Evolutionary conservation across 345 rosid genomes (phyloP), one percentile per base, ranked within the genome.

Genomic region (Microthlaspi erraticum): DNA sequence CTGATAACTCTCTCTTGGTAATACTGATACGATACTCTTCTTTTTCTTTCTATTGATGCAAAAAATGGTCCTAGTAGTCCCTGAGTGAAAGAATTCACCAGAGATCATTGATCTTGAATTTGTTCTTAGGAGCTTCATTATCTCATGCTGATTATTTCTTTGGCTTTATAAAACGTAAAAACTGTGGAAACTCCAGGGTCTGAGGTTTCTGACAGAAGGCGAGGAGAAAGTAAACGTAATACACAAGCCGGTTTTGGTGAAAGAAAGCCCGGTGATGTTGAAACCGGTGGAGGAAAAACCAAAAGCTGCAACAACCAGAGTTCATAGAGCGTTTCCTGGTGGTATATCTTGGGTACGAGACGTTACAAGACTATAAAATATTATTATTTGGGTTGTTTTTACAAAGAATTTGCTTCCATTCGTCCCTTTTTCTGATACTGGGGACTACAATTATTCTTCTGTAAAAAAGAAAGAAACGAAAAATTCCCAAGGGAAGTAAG

Each of bases 241-340:
- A 50, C 84, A 76, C 13, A 79, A 83, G 70, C 60, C 80, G 9
- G 44, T 62, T 34, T 41, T 52, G 2, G 77, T 61, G 38, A 66
- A 73, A 79, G 72, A 56, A 42, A 61, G 32, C 23, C 26, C 64
- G 4, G 76, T 74, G 50, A 20, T 69, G 16, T 72, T 62, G n/a
- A n/a, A n/a, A n/a, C n/a, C n/a, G n/a, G n/a, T n/a, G 17, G 70
- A 60, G 18, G 82, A 66, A 7, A 63, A 64, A 23, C 7, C 75
- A 56, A 75, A 75, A 53, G 23, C 55, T 6, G 17, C 70, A 16
- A 83, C 66, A 73, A 78, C 74, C 48, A 87, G 85, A 80, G 81
- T 90, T 76, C 92, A 87, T 73, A 83, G 94, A 79, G 73, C 89
- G 41, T 90, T 78, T 76, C 81, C 83, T 1, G 83, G 82, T 49